Evolutionary conservation across 306 rosid genomes (phyloP), one percentile per base, ranked within the genome.

Genomic region (Echinosophora koreensis): DNA sequence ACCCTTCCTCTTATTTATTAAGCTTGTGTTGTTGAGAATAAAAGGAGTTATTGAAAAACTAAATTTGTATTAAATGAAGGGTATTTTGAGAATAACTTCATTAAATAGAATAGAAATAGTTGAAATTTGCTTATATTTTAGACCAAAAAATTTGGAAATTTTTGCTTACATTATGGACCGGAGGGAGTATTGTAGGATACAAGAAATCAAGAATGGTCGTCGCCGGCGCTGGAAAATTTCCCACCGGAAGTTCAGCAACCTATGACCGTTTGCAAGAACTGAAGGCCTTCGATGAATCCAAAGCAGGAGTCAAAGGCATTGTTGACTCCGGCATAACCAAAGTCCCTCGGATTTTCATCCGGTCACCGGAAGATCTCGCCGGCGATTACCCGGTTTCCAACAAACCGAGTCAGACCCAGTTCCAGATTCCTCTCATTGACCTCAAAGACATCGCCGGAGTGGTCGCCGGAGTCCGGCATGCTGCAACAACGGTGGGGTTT

Each of bases 291-390:
- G 86, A 83, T 6, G 80, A 83, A 16, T 77, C 86, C n/a, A 77
- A 66, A 73, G 49, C 73, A 0, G 86, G 86, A 4, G 83, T 78
- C 3, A 83, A 77, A 22, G 83, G 83, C 3, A 68, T 83, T n/a
- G 80, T 78, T 0, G 86, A 83, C 44, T 14, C 69, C 18, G 74
- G 74, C 38, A 69, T 76, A 47, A 11, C 85, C 38, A 57, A 82
- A 14, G 28, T 77, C 63, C 85, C 85, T 0, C 18, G 69, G 27
- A 82, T 77, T 28, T 82, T 82, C 27, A 5, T 82, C 27, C 55
- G 64, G 3, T 75, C 79, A 12, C 35, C 65, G 59, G 82, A 77
- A n/a, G 82, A 82, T 2, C 14, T 82, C 8, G 18, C 58, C 22
- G 8, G 32, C 28, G 77, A 70, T 35, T 14, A 32, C n/a, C 27